These are phyloP conservation scores for Venturia effusa DNA, from an alignment of 2,329 filamentous ascomycete genomes.

Conservation along the genomic window DNA sequence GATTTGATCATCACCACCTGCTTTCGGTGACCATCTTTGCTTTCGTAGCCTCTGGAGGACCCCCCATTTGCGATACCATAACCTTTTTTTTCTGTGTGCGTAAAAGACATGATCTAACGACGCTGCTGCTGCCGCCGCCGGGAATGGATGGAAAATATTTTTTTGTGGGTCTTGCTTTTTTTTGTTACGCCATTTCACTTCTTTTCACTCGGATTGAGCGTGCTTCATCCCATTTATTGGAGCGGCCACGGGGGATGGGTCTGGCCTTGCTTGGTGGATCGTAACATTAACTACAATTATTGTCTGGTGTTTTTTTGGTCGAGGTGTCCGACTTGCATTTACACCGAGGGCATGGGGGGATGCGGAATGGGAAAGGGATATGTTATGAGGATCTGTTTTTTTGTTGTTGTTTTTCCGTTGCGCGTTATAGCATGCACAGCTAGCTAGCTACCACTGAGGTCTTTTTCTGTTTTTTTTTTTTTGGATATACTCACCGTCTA, in stretches of 20 bases:
- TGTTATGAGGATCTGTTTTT: not conserved
- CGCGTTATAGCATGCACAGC: not conserved
- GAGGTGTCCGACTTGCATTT: not conserved
- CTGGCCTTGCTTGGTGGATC: not conserved
- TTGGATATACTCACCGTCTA: not conserved
- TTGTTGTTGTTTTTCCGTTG: too few species aligned
- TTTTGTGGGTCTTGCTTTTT: not conserved
- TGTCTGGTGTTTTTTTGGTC: not conserved
- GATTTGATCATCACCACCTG: not conserved
- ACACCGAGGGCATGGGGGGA: not conserved
- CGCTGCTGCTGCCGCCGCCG: not conserved
- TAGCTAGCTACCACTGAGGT: not conserved
- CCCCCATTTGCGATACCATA: not conserved
- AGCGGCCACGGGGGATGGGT: not conserved
- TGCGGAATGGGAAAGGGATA: not conserved
- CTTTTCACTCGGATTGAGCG: not conserved
- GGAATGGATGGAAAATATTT: not conserved
- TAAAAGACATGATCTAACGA: not conserved
- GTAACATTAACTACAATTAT: not conserved
- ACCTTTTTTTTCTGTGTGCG: not conserved
- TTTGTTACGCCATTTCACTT: too few species aligned
- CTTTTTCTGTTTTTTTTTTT: not conserved
- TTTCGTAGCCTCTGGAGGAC: slow-evolving; percentile 3
- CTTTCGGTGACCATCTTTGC: not conserved
- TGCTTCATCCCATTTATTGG: not conserved